phyloP scores from a whole-genome alignment of 345 rosid species.

The Salix koriyanagi region DNA sequence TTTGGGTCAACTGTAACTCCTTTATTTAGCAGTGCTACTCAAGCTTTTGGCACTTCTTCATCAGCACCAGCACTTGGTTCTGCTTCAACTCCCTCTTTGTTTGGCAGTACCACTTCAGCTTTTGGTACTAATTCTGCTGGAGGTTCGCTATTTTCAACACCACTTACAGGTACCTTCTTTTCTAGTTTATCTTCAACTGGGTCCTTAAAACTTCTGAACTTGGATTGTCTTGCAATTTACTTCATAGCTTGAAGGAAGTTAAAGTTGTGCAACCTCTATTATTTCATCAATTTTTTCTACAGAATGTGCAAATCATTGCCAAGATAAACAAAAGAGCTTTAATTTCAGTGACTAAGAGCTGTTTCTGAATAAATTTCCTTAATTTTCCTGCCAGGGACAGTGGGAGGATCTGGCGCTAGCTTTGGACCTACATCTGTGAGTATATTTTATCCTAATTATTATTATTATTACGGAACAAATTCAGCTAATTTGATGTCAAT shows the following conservation, averaged over 20 bases:
- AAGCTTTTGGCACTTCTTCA: slow-evolving; percentile 12
- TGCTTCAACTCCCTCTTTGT: slow-evolving; percentile 61
- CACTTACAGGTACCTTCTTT: slow-evolving; percentile 52
- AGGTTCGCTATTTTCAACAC: slow-evolving; percentile 54
- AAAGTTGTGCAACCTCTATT: no score
- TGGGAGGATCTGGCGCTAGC: slow-evolving; percentile 77
- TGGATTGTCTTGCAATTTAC: no score
- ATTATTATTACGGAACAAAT: not conserved
- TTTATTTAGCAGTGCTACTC: no score
- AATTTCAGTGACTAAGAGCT: not conserved
- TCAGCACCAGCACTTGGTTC: slow-evolving; percentile 47
- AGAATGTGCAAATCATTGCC: not conserved
- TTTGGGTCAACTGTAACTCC: slow-evolving; percentile 48
- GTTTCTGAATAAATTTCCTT: not conserved
- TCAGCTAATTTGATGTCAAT: not conserved
- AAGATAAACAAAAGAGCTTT: not conserved
- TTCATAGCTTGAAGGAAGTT: not conserved
- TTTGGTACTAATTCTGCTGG: slow-evolving; percentile 42
- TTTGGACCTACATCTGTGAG: slow-evolving; percentile 75
- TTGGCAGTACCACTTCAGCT: slow-evolving; percentile 47
- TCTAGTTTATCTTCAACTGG: not conserved
- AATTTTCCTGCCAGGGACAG: slow-evolving; percentile 42
- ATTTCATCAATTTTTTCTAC: not conserved
- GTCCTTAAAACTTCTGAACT: no score
- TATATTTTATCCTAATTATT: slow-evolving; percentile 9